Evolutionary conservation across 1,284 basidiomycete genomes (phyloP).

Genomic region (Ceratobasidium sp.): DNA sequence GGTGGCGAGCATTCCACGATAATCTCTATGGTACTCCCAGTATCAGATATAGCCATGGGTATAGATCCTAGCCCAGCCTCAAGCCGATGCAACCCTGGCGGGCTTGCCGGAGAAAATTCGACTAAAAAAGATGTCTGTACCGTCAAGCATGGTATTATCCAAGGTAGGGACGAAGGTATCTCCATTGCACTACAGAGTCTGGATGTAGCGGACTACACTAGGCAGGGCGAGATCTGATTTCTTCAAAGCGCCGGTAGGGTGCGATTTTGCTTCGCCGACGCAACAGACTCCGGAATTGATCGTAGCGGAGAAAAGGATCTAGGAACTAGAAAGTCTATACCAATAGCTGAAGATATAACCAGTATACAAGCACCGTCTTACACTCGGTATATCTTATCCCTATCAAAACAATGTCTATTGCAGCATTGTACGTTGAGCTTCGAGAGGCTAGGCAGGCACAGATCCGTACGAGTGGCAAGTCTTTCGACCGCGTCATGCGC

Average conservation of each 20-base stretch:
- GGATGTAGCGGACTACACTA: background rate
- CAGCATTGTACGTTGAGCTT: background rate
- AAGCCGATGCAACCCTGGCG: background rate
- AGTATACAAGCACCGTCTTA: background rate
- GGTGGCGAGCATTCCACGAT: slow-evolving; percentile 18
- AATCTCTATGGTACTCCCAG: background rate
- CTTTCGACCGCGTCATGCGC: background rate
- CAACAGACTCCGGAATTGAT: background rate
- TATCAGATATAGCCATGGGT: background rate
- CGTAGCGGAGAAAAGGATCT: slow-evolving; percentile 19
- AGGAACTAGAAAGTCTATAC: slow-evolving; percentile 7
- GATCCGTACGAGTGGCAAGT: slow-evolving; percentile 1
- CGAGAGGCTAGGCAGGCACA: background rate
- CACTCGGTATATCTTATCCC: background rate
- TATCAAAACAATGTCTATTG: background rate
- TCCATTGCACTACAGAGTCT: background rate
- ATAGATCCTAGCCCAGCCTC: background rate
- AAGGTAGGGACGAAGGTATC: background rate
- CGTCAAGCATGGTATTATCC: background rate
- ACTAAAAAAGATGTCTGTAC: background rate
- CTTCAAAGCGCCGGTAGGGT: background rate
- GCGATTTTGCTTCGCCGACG: background rate
- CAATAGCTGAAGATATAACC: background rate
- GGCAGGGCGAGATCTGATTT: background rate
- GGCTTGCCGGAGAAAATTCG: background rate